These are phyloP conservation scores for Colletotrichum sp. DNA, from an alignment of 2,329 filamentous ascomycete genomes.

Conservation along the genomic window DNA sequence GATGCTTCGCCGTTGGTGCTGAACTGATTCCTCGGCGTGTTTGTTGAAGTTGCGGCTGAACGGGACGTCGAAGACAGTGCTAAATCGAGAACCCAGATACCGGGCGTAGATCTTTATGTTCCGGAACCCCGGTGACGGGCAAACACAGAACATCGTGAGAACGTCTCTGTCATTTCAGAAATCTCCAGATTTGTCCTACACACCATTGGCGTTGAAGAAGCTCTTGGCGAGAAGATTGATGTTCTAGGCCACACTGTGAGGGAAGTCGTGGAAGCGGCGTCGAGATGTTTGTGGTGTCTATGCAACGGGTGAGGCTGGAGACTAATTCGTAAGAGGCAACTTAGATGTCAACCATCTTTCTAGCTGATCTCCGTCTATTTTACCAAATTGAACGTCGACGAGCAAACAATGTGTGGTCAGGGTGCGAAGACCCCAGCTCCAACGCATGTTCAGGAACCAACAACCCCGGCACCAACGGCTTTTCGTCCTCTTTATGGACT, in stretches of 20 bases:
- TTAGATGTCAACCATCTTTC: not conserved
- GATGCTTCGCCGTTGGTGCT: not conserved
- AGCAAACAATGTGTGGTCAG: not conserved
- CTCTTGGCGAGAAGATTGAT: not conserved
- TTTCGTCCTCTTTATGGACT: not conserved
- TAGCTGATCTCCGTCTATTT: not conserved
- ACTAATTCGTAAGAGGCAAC: not conserved
- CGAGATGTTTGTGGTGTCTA: not conserved
- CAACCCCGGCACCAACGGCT: not conserved
- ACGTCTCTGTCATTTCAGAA: not conserved
- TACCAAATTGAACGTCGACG: not conserved
- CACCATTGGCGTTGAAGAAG: not conserved
- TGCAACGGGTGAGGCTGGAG: not conserved
- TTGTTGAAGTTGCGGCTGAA: not conserved
- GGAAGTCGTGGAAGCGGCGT: not conserved
- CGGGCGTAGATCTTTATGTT: not conserved
- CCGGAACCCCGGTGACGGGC: not conserved
- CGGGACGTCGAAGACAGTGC: not conserved
- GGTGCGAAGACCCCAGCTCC: not conserved
- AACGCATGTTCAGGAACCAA: not conserved
- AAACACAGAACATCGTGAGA: not conserved
- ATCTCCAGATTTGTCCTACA: not conserved
- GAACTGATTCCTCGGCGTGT: not conserved
- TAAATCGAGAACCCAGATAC: not conserved
- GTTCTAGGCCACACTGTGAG: not conserved